A percentile compares a stretch with the other conserved stretches of the same genome.
These are phyloP conservation scores for Populus ilicifolia DNA, from an alignment of 345 rosid species.

Conservation along the genomic window DNA sequence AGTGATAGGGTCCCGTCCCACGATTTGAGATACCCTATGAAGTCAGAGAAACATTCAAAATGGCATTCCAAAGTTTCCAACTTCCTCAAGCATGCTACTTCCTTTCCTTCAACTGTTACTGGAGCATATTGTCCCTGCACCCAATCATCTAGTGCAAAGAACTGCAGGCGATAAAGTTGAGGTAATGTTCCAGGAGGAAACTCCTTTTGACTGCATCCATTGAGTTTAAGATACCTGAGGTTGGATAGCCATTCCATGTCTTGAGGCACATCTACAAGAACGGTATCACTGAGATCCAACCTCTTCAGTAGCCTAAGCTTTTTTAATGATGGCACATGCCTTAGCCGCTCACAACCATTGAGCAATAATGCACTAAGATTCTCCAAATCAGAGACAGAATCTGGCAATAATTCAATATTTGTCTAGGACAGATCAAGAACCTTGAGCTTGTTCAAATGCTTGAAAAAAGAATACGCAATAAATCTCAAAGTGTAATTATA, in stretches of 20 bases:
- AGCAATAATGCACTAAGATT: conserved; percentile 20
- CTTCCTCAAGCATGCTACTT: conserved; percentile 5
- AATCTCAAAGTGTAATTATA: not conserved
- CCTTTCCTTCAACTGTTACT: conserved; percentile 1
- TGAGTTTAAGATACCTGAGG: conserved; percentile 19
- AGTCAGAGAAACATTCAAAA: not conserved
- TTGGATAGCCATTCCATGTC: conserved; percentile 19
- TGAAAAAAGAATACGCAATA: conserved; percentile 1
- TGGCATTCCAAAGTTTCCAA: conserved; percentile 4
- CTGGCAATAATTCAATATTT: conserved; percentile 6
- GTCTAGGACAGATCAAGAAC: not conserved
- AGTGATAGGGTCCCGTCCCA: not conserved
- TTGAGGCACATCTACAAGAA: conserved; percentile 12
- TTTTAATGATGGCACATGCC: conserved; percentile 18
- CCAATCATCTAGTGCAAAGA: not conserved
- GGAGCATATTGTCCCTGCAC: not conserved
- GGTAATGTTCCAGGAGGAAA: conserved; percentile 5
- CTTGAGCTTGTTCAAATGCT: not conserved
- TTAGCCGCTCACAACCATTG: not conserved
- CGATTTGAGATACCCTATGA: not conserved
- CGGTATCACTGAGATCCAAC: conserved; percentile 8
- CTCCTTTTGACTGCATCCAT: not conserved
- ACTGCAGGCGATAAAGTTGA: conserved; percentile 1
- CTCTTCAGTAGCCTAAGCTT: conserved; percentile 7
- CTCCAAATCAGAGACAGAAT: conserved; percentile 7